Evolutionary conservation across 805 yeast species (phyloP).

Genomic region (Diddensiella santjacobensis): DNA sequence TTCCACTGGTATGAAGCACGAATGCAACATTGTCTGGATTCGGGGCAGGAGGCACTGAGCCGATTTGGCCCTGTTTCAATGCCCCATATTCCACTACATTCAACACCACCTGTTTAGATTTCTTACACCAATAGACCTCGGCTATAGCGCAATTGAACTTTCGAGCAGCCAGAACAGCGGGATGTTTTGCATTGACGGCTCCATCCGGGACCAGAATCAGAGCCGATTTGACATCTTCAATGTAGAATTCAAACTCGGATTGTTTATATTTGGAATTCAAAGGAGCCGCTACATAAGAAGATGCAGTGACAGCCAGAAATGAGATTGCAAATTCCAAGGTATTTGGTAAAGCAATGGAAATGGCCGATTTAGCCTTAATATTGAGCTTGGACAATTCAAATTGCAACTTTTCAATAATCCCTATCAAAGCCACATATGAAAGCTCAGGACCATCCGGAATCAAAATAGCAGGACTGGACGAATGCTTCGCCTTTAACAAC

Average conservation of each 20-base stretch:
- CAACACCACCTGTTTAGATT: slow-evolving; percentile 40
- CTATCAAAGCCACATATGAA: slow-evolving; percentile 43
- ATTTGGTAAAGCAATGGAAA: slow-evolving; percentile 62
- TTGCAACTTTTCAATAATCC: slow-evolving; percentile 47
- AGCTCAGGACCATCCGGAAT: slow-evolving; percentile 38
- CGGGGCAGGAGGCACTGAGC: slow-evolving; percentile 25
- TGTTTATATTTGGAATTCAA: slow-evolving; percentile 60
- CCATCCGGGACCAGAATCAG: slow-evolving; percentile 59
- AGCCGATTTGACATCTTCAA: slow-evolving; percentile 55
- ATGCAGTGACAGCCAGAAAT: slow-evolving; percentile 54
- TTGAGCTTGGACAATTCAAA: slow-evolving; percentile 33
- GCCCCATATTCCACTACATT: slow-evolving; percentile 28
- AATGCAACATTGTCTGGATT: slow-evolving; percentile 54
- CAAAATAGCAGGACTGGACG: slow-evolving; percentile 8
- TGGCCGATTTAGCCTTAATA: slow-evolving; percentile 43
- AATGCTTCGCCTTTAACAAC: neutral
- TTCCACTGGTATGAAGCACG: slow-evolving; percentile 70
- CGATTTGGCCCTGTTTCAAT: slow-evolving; percentile 17
- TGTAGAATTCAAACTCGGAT: slow-evolving; percentile 59
- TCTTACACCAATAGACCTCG: slow-evolving; percentile 47
- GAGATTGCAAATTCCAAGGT: slow-evolving; percentile 53
- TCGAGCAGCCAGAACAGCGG: slow-evolving; percentile 50
- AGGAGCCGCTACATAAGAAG: slow-evolving; percentile 63
- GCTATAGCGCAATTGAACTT: slow-evolving; percentile 47
- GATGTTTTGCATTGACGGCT: slow-evolving; percentile 36